These are phyloP conservation scores for Scleroderma citrinum DNA, from an alignment of 768 basidiomycete genomes.

Conservation along the genomic window DNA sequence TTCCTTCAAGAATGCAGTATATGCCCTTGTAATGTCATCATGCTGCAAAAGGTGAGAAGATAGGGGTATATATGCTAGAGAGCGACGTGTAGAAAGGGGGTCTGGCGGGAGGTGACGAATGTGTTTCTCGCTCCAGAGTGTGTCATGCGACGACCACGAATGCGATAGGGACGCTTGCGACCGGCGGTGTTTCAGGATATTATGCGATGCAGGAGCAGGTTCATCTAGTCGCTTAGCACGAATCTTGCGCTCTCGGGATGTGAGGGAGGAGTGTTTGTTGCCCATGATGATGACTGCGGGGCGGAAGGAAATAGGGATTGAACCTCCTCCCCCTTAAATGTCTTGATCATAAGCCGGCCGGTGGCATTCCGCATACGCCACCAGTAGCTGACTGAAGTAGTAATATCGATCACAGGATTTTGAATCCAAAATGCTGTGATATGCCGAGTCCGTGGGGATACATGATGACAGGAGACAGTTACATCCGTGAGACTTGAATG, in stretches of 20 bases:
- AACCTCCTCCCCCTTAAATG: background rate
- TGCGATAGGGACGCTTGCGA: conserved; percentile 31
- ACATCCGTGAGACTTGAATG: background rate
- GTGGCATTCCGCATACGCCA: background rate
- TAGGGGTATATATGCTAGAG: conserved; percentile 22
- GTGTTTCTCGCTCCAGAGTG: conserved; percentile 29
- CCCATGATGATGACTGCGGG: conserved; percentile 20
- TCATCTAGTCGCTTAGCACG: conserved; percentile 4
- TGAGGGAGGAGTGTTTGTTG: conserved; percentile 23
- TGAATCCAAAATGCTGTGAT: background rate
- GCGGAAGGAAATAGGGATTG: background rate
- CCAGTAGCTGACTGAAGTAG: background rate
- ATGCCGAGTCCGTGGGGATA: background rate
- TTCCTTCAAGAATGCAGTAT: conserved; percentile 39
- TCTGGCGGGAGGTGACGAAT: conserved; percentile 3
- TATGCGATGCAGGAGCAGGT: conserved; percentile 23
- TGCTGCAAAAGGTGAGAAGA: conserved; percentile 17
- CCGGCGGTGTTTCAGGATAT: conserved; percentile 37
- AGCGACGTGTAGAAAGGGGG: background rate
- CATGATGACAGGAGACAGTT: background rate
- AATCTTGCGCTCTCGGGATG: conserved; percentile 6
- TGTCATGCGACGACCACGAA: conserved; percentile 37
- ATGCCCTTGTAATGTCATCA: conserved; percentile 37
- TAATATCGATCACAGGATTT: background rate
- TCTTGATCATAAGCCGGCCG: background rate